Evolutionary conservation across 257 asterid species (phyloP), one percentile per base, ranked within the genome.

Genomic region (Paraleonurus japonicus): DNA sequence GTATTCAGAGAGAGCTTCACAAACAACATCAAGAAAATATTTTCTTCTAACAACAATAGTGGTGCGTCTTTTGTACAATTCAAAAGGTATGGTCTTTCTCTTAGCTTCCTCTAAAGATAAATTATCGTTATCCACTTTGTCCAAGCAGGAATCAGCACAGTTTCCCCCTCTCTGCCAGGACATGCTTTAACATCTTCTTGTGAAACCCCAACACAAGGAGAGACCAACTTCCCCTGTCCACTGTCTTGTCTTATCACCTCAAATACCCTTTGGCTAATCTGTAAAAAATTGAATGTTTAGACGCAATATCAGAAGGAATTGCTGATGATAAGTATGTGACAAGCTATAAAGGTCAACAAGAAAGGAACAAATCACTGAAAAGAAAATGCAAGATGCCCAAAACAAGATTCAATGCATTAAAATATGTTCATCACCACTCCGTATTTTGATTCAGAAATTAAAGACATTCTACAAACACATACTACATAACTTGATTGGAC

Each of bases 1-100:
- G 85, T 92, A 92, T 71, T 92, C 96, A 0, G 95, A 80, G 72
- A 92, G 95, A 55, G 95, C 96, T 76, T 85, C 90, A 33, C 91
- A 90, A 39, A 84, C 90, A 69, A 85, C 85, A 77, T 90, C 92
- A 13, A 92, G 85, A 72, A 92, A 92, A 3, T 71, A 64, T 26
- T 72, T 84, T 77, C 98, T 86, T 73, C 77, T 74, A 66, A 92
- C 88, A 50, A 90, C 87, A 16, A 75, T 85, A 28, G 96, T 92
- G 54, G 98, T 92, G 81, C 96, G 96, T 74, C 83, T 81, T 85
- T 92, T 89, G 82, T 92, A 92, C 77, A 83, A 68, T 76, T 92
- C 98, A 80, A 92, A 92, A 45, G 94, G 84, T 79, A 78, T 84
- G 74, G 79, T 79, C 73, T 81, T 81, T 64, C 68, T 73, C 35